Evolutionary conservation across 164 flowering plant genomes (phyloP).

Genomic region (Akebia trifoliata): DNA sequence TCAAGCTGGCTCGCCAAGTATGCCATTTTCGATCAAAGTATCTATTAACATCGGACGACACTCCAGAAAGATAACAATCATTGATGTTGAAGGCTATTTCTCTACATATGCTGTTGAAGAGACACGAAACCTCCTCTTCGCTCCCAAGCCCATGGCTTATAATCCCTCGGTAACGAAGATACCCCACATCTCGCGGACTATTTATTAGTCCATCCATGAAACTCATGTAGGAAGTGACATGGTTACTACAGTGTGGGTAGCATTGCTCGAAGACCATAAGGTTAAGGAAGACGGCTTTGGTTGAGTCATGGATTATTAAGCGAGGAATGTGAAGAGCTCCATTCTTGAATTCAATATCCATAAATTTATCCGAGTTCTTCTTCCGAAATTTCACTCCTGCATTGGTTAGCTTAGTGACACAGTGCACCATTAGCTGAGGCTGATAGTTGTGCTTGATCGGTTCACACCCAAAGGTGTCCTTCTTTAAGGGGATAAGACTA

Average conservation of each 20-base stretch:
- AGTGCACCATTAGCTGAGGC: slow-evolving; percentile 9
- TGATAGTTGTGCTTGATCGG: background rate
- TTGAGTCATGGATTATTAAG: slow-evolving; percentile 17
- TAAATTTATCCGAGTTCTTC: slow-evolving; percentile 5
- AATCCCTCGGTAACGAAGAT: slow-evolving; percentile 14
- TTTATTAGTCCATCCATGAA: slow-evolving; percentile 25
- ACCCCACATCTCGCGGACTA: slow-evolving; percentile 16
- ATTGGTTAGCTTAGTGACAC: slow-evolving; percentile 3
- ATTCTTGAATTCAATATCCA: slow-evolving; percentile 14
- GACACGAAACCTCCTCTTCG: slow-evolving; percentile 19
- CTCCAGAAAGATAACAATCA: slow-evolving; percentile 14
- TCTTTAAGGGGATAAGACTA: slow-evolving; percentile 1
- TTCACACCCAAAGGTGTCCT: background rate
- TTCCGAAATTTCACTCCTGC: slow-evolving; percentile 17
- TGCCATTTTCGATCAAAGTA: slow-evolving; percentile 9
- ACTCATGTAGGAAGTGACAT: slow-evolving; percentile 20
- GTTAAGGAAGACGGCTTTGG: slow-evolving; percentile 25
- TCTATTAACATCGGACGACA: background rate
- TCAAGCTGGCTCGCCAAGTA: slow-evolving; percentile 16
- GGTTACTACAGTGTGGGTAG: slow-evolving; percentile 7
- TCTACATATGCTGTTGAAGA: slow-evolving; percentile 21
- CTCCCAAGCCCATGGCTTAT: slow-evolving; percentile 24
- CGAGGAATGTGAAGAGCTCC: slow-evolving; percentile 20
- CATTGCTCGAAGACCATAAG: slow-evolving; percentile 31
- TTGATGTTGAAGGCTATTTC: slow-evolving; percentile 16